Evolutionary conservation across 805 yeast species (phyloP), one percentile per base, ranked within the genome.

Genomic region (Starmerella asiatica): DNA sequence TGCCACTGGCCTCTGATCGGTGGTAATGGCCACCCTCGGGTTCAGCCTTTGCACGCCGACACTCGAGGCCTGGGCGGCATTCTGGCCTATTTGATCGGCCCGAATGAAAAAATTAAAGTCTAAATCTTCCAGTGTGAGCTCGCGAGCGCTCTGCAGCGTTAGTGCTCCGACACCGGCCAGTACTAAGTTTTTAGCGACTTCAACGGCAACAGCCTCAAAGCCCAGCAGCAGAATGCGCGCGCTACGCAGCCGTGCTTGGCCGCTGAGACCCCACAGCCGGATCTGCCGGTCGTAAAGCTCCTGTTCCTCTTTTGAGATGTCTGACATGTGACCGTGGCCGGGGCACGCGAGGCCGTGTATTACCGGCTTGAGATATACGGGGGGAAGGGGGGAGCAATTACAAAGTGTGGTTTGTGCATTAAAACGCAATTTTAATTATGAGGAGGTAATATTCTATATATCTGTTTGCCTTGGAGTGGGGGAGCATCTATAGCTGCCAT

Each of bases 251-350:
- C 71, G 58, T 30, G 73, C 68, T 57, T 88, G 98, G 3, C 96
- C 93, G 24, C 81, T 93, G 55, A 91, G 66, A 2, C 98, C 98
- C 98, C 98, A 88, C 17, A 88, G 67, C 46, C 98, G 64, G 47
- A 88, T 86, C 60, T 88, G 98, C 43, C 98, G 72, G 59, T 88
- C 98, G 56, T 88, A 88, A 18, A 88, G 68, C 41, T 40, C 48
- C 5, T 47, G 42, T 40, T 49, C 51, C 35, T 48, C 53, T 34
- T 39, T 44, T 15, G 48, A 42, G 14, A 49, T 41, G 17, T 42
- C 49, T 46, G 42, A 41, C 18, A 14, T 14, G 28, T 24, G 28
- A n/a, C n/a, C n/a, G n/a, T n/a, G n/a, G n/a, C n/a, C n/a, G n/a
- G n/a, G n/a, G n/a, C n/a, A n/a, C n/a, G n/a, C n/a, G n/a, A n/a